Conservation (phyloP, 2,329 filamentous ascomycete species). For the Cladorrhinum sp. region DNA sequence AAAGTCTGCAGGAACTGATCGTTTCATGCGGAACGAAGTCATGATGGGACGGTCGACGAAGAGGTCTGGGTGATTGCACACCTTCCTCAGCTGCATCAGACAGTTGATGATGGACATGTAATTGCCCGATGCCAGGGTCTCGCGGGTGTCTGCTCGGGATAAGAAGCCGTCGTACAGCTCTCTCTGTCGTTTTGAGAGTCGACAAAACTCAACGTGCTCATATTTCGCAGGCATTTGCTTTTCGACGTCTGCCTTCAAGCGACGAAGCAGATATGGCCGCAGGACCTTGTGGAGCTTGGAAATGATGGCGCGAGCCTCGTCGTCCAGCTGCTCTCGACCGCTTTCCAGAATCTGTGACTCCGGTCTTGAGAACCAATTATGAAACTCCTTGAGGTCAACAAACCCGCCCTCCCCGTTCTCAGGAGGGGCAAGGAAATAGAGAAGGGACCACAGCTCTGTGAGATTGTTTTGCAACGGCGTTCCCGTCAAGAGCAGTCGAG, state of each 20-base stretch:
- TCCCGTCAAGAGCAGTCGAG: constrained; percentile 83
- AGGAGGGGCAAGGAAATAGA: constrained; percentile 95
- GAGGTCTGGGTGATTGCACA: constrained; percentile 96
- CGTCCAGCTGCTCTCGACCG: constrained; percentile 88
- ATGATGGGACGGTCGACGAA: constrained; percentile 96
- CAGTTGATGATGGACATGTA: constrained; percentile 98
- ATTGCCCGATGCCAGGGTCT: constrained; percentile 86
- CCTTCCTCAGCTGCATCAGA: constrained; percentile 93
- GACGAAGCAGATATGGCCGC: constrained; percentile 83
- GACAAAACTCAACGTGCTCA: constrained; percentile 94
- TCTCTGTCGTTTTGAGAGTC: constrained; percentile 89
- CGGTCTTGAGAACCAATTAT: constrained; percentile 91
- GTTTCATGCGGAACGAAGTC: constrained; percentile 90
- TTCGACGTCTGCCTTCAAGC: constrained; percentile 94
- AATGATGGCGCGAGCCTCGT: constrained; percentile 88
- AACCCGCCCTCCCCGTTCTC: constrained; percentile 86
- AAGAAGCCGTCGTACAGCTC: constrained; percentile 97
- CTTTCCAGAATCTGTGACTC: constrained; percentile 96
- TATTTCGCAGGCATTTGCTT: constrained; percentile 99
- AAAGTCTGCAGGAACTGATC: constrained; percentile 72
- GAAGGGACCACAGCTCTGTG: constrained; percentile 91
- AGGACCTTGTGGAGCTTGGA: constrained; percentile 91
- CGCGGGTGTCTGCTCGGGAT: constrained; percentile 81
- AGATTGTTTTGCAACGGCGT: constrained; percentile 97
- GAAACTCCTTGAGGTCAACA: constrained; percentile 91